Base-by-base conservation (phyloP, 2,329 filamentous ascomycete genomes). In the Fusarium torulosum region DNA sequence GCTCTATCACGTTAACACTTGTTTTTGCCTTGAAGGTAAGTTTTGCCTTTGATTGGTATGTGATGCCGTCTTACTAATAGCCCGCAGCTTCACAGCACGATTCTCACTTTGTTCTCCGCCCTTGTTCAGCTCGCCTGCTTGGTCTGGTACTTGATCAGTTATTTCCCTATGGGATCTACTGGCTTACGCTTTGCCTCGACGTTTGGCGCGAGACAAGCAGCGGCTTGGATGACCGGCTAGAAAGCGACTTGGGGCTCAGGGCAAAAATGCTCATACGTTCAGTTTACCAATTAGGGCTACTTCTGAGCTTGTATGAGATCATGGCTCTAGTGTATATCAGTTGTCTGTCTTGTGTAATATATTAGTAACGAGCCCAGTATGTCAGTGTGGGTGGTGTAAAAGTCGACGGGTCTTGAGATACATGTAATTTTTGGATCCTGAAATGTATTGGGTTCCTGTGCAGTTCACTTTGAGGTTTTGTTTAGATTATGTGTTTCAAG, bases 101-200 rank as follows among this genome's bases (percentile, higher is more conserved):
- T 96, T 65, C 87, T 98, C 68, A 98, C 96, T 17, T 84, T 98
- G 54, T 82, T 97, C 67, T 91, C 94, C 21, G 90, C 93, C 64
- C 85, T 97, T 62, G 82, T 94, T 71, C 96, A 99, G 78, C 84
- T 98, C 54, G 89, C 90, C 53, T 92, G 91, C 66, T 83, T 98
- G 67, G 69, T 93, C 45, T 98, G 95, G 95, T 98, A 98, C 81
- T 85, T 97, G 45, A 90, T 98, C 79, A 97, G 93, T 80, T 99
- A 99, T 79, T 98, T 98, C 75, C 96, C 96, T 25, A 97, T 98
- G 94, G 96, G 96, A 40, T 92, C 92, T 58, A 92, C 90, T 55
- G 93, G 96, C 41, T 82, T 99, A 69, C 90, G 95, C 61, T 88
- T 97, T 70, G 94, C 94, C 59, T 93, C 94, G 42, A 89, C 89